phyloP scores from a whole-genome alignment of 495 filamentous ascomycete genomes.

The Talaromyces proteolyticus region DNA sequence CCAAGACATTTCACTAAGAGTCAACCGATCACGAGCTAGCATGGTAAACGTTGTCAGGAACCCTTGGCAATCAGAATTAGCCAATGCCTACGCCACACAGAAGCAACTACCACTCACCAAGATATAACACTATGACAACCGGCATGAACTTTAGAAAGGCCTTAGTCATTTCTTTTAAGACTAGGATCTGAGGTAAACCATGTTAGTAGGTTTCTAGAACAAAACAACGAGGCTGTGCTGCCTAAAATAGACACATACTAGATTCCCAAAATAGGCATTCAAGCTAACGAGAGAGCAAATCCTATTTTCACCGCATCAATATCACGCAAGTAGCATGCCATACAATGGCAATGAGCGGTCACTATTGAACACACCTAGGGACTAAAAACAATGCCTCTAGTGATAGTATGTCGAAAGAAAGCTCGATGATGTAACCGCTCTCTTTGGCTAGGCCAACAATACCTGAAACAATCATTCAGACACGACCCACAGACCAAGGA shows the following conservation, averaged over 20 bases:
- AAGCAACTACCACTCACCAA: conserved; percentile 38
- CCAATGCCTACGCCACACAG: background rate
- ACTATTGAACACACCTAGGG: conserved; percentile 47
- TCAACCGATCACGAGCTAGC: conserved; percentile 71
- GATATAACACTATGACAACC: conserved; percentile 77
- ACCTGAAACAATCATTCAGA: conserved; percentile 34
- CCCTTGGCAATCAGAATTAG: conserved; percentile 40
- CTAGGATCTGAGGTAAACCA: conserved; percentile 54
- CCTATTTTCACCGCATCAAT: conserved; percentile 23
- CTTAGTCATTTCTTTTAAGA: conserved; percentile 90
- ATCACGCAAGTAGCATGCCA: conserved; percentile 1
- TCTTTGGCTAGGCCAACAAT: conserved; percentile 64
- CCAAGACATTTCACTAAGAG: conserved; percentile 74
- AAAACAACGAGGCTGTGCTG: conserved; percentile 4
- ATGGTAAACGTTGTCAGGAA: conserved; percentile 92
- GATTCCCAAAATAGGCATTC: conserved; percentile 84
- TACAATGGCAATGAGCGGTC: background rate
- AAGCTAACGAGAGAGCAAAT: conserved; percentile 85
- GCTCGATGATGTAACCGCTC: conserved; percentile 59
- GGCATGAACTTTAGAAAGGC: conserved; percentile 88
- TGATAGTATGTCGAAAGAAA: conserved; percentile 81
- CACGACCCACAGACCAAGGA: no score
- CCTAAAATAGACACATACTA: conserved; percentile 34
- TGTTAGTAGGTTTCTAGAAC: conserved; percentile 15
- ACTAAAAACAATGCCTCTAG: conserved; percentile 88